Evolutionary conservation across 1,139 yeast species (phyloP), one percentile per base, ranked within the genome.

Genomic region (Diutina mesorugosa): DNA sequence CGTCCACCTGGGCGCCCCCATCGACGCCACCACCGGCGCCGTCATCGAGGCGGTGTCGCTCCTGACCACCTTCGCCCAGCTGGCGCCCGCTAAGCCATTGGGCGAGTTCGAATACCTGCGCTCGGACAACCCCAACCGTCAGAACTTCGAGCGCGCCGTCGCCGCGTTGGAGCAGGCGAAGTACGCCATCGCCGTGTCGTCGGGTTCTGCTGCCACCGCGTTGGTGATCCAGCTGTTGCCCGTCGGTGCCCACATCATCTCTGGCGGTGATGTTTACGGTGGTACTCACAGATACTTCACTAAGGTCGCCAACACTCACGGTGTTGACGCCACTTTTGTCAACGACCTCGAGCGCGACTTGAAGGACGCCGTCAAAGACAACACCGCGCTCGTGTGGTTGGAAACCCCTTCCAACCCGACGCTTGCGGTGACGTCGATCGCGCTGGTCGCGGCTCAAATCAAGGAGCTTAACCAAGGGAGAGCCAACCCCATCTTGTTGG

Each of bases 201-300:
- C 95, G 26, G 97, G 97, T 57, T 85, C 91, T 56, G 96, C 96
- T 58, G 81, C 91, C 61, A 87, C 96, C 57, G 90, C 95, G 45
- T 80, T 85, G 64, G 77, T 90, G 56, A 72, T 88, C 63, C 95
- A 88, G 71, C 79, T 87, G 51, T 75, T 89, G 65, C 85, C 90
- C 54, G 78, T 81, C 62, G 86, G 85, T 58, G 77, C 88, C 57
- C 95, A 88, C 66, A 86, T 87, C 56, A 77, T 89, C 57, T 84
- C 93, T 56, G 84, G 89, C 65, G 93, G 90, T 64, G 97, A 90
- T 66, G 95, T 90, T 55, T 90, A 90, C 71, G 96, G 96, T 61
- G 96, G 97, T 66, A 89, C 96, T 60, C 95, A 89, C 75, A 80
- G 96, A 71, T 89, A 88, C 73, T 88, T 89, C 78, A 86, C 96